phyloP scores from a whole-genome alignment of 495 filamentous ascomycete species.

The Penicillium fimorum region DNA sequence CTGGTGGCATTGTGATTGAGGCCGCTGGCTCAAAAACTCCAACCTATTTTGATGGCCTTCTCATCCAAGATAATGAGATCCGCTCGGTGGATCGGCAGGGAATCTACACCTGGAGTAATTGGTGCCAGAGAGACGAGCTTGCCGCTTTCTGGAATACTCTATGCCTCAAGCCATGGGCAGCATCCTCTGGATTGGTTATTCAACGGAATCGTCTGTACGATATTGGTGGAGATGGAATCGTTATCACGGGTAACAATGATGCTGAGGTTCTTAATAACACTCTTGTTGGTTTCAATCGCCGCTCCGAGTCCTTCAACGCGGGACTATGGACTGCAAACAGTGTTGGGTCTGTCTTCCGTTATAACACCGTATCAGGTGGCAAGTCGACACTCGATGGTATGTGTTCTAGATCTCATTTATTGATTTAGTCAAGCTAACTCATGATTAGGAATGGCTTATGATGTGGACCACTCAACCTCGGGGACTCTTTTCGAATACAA shows the following conservation, averaged over 20 bases:
- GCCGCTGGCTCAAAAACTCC: background rate
- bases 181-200: background rate
- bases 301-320: background rate
- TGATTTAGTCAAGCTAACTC: background rate
- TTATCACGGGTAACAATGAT: background rate
- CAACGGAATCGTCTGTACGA: conserved; percentile 4
- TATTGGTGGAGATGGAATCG: conserved; percentile 5
- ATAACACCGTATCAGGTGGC: conserved; percentile 2
- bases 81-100: background rate
- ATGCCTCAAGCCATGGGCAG: background rate
- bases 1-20: background rate
- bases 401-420: background rate
- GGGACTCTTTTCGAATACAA: conserved; percentile 6
- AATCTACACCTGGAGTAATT: conserved; percentile 3
- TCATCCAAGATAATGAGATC: conserved; percentile 1
- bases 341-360: conserved; percentile 1
- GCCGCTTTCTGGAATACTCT: background rate
- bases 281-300: background rate
- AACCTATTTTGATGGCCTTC: background rate
- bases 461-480: conserved; percentile 5
- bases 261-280: background rate
- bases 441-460: conserved; percentile 1
- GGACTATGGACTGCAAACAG: conserved; percentile 1
- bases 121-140: background rate
- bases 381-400: background rate